phyloP scores from a whole-genome alignment of 148 eudicot genomes.

The Euryodendron excelsum region DNA sequence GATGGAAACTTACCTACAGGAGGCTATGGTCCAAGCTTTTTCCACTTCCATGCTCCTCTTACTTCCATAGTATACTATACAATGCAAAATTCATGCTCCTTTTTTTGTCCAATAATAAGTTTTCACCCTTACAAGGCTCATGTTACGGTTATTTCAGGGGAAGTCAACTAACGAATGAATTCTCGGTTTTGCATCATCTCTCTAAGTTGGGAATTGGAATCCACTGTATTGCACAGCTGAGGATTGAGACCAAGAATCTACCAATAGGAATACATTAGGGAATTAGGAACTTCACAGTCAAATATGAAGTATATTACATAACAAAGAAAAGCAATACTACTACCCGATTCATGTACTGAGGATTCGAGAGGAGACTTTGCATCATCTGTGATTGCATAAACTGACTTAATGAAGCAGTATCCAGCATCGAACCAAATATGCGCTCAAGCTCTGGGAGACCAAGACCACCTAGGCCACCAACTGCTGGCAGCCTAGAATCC shows the following conservation, averaged over 20 bases:
- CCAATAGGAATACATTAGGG: background rate
- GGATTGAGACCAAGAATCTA: slow-evolving; percentile 33
- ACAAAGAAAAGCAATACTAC: background rate
- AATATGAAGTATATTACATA: background rate
- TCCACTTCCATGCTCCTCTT: too few species aligned
- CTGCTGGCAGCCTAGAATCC: slow-evolving; percentile 24
- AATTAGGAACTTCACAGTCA: background rate
- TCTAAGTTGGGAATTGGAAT: slow-evolving; percentile 40
- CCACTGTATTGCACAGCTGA: slow-evolving; percentile 27
- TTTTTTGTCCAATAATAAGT: too few species aligned
- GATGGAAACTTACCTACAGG: background rate
- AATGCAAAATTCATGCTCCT: background rate
- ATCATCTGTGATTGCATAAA: slow-evolving; percentile 42
- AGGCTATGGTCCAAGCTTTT: too few species aligned
- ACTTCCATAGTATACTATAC: background rate
- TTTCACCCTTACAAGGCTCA: background rate
- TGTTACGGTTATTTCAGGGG: slow-evolving; percentile 42
- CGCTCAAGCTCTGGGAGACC: slow-evolving; percentile 27
- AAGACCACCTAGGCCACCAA: slow-evolving; percentile 22
- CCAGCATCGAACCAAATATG: slow-evolving; percentile 32
- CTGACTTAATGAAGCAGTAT: slow-evolving; percentile 30
- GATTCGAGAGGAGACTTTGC: slow-evolving; percentile 40
- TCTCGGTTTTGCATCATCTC: slow-evolving; percentile 48
- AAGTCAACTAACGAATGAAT: slow-evolving; percentile 31
- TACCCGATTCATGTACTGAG: slow-evolving; percentile 48